Evolutionary conservation across 1,284 basidiomycete genomes (phyloP), one percentile per base, ranked within the genome.

Genomic region (Ustilago trichophora): DNA sequence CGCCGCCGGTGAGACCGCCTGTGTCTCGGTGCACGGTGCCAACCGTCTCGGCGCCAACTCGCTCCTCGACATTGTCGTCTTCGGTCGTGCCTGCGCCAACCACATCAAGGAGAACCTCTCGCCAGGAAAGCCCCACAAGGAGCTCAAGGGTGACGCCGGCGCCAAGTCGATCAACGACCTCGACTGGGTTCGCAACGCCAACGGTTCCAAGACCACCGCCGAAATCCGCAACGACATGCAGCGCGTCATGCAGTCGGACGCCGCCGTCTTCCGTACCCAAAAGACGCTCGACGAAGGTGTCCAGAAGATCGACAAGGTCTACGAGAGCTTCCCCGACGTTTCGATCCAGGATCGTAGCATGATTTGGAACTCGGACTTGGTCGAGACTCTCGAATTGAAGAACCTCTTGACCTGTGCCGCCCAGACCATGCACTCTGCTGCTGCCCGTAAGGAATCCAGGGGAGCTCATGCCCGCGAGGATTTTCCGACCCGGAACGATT

Each of bases 41-140:
- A 99, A 99, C 86, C 93, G 96, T 85, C 90, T 99, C 57, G 96
- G 96, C 76, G 96, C 96, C 82, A 98, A 99, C 87, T 98, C 96
- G 44, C 88, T 99, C 36, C 87, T 98, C 70, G 96, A 98, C 83
- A 97, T 98, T 80, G 96, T 98, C 83, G 96, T 98, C 76, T 99
- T 97, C 80, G 96, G 96, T 77, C 93, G 96, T 83, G 96, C 96
- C 18, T 95, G 92, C 80, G 96, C 96, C 46, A 92, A 96, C 84
- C 96, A 98, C 85, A 98, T 98, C 83, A 90, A 88, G 80, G 93
- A 97, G 74, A 98, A 87, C 51, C 86, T 92, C 60, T 88, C 89
- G 18, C 93, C 94, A 49, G 92, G 92, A 66, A 92, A 90, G 82
- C 89, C 93, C 13, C 96, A 98, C 85, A 92, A 92, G 85, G 85